A percentile compares a stretch with the other conserved stretches of the same genome.
Evolutionary conservation across 2,329 filamentous ascomycete genomes (phyloP).

Genomic region (Neonectria faginata): DNA sequence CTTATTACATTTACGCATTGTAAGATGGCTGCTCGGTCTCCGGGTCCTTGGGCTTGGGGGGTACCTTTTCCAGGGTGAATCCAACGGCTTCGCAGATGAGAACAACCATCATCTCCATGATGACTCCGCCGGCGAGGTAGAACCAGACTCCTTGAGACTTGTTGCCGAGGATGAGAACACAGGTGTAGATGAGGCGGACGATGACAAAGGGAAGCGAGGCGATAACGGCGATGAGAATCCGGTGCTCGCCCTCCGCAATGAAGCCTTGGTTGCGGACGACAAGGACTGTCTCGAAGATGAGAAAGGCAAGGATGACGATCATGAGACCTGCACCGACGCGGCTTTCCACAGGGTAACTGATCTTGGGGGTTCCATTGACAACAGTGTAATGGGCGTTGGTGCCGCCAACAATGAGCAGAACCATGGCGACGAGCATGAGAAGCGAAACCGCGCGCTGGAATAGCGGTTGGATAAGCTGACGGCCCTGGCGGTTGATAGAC

Average conservation of each 20-base stretch:
- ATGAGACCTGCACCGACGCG: conserved; percentile 47
- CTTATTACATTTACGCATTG: conserved; percentile 18
- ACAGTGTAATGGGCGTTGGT: conserved; percentile 42
- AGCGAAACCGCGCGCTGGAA: conserved; percentile 53
- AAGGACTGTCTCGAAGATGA: conserved; percentile 55
- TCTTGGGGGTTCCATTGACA: conserved; percentile 36
- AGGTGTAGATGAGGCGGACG: conserved; percentile 49
- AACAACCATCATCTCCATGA: conserved; percentile 51
- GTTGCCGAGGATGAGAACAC: conserved; percentile 45
- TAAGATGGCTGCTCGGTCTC: conserved; percentile 23
- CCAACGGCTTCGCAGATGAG: conserved; percentile 48
- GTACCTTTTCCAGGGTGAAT: conserved; percentile 45
- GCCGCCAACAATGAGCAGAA: conserved; percentile 50
- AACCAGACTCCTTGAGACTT: conserved; percentile 46
- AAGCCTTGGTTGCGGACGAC: conserved; percentile 53
- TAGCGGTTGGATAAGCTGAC: conserved; percentile 44
- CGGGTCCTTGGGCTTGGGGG: conserved; percentile 24
- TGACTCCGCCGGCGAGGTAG: conserved; percentile 48
- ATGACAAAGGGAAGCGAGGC: conserved; percentile 50
- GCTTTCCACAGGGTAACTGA: conserved; percentile 46
- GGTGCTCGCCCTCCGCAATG: conserved; percentile 63
- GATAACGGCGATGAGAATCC: conserved; percentile 61
- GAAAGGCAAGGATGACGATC: conserved; percentile 54
- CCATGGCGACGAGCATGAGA: conserved; percentile 56
- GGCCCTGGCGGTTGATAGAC: conserved; percentile 57